These are phyloP conservation scores for Cyclotella cryptica DNA, from an alignment of 108 stramenopile genomes.

Conservation along the genomic window DNA sequence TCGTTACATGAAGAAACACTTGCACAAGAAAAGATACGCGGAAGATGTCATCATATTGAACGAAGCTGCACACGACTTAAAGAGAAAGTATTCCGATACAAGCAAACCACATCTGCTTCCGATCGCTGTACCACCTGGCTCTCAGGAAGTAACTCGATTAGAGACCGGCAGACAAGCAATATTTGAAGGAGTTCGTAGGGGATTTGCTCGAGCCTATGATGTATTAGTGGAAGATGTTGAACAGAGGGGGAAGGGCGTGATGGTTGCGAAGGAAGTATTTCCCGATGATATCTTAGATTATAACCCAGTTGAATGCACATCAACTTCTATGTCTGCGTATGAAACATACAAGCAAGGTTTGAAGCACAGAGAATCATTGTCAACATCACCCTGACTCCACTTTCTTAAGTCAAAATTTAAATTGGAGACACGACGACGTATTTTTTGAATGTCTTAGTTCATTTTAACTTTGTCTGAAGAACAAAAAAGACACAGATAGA, in stretches of 20 bases:
- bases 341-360: constrained; percentile 42
- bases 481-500: not conserved
- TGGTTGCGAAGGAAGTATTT: constrained; percentile 72
- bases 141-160: constrained; percentile 75
- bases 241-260: constrained; percentile 70
- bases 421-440: not conserved
- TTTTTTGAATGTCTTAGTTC: not conserved
- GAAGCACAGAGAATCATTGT: not conserved
- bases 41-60: constrained; percentile 86
- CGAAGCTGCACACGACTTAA: constrained; percentile 61
- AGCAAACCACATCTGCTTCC: constrained; percentile 72
- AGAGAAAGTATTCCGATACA: constrained; percentile 55
- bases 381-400: no score
- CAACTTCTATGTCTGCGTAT: constrained; percentile 58
- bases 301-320: constrained; percentile 60
- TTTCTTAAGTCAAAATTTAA: not conserved
- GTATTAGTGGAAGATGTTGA: constrained; percentile 84
- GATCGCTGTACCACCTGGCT: constrained; percentile 87
- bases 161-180: constrained; percentile 86
- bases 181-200: constrained; percentile 85
- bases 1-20: constrained; percentile 62
- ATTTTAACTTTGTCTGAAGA: not conserved
- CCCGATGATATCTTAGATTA: constrained; percentile 89
- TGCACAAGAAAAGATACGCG: constrained; percentile 89
- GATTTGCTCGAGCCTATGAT: constrained; percentile 94